Evolutionary conservation across 495 filamentous ascomycete genomes (phyloP), one percentile per base, ranked within the genome.

Genomic region (Annulohypoxylon nitens): DNA sequence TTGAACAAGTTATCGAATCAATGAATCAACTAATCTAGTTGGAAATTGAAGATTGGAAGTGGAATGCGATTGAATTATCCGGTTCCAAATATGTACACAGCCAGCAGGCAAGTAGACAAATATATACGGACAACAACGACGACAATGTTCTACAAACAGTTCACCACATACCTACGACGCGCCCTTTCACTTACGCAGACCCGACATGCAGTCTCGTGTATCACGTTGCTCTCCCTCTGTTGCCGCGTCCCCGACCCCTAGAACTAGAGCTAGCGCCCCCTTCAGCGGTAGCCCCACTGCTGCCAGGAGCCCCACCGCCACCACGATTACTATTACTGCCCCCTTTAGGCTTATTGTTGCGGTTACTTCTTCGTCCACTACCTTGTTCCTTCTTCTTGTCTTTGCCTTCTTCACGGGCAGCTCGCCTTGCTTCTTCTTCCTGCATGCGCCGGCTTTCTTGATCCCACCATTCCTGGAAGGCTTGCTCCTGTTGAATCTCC

Each of bases 391-490:
- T 76, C 25, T 74, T 73, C 59, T 80, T 78, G 14, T 76, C 71
- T 64, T 74, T 77, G 12, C 67, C 69, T 51, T 68, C 78, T 53
- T 81, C 78, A 34, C 78, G 70, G 33, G 66, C 72, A 16, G 73
- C 12, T 65, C 77, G 66, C 41, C 80, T 83, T 61, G 90, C 91
- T 14, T 91, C 90, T 43, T 93, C 86, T 53, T 90, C 90, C 63
- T 88, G 85, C 65, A 83, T 83, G 54, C 92, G 87, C 72, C 88
- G 87, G 78, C 92, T 94, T 78, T 99, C 96, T 64, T 91, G 88
- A 70, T 98, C 95, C 96, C 96, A 99, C 96, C 97, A 99, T 77
- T 95, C 90, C 79, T 97, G 93, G 80, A 99, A 99, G 37, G 94
- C 93, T 78, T 99, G 96, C 78, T 99, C 96, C 58, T 92, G 88